Evolutionary conservation across 306 rosid species (phyloP), one percentile per base, ranked within the genome.

Genomic region (Phaseolus lunatus): DNA sequence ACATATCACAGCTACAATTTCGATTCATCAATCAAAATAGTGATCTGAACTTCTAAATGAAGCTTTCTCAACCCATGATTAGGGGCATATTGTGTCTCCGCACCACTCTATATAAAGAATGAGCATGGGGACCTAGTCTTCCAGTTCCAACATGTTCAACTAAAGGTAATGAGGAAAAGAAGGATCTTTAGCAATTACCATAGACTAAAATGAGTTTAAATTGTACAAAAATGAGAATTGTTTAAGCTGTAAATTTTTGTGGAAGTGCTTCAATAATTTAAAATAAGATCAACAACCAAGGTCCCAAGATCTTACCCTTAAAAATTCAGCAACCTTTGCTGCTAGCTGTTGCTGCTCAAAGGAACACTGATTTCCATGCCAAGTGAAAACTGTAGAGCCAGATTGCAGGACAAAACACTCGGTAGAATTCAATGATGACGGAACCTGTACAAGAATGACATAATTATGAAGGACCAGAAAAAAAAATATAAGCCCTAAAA

Each of bases 391-490:
- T 76, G 92, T 77, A 77, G 96, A 87, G 75, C 97, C 89, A 70
- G 97, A 87, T 89, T 95, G 98, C 81, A 92, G 86, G 75, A 95
- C 77, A 82, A 90, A 92, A 76, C 96, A 90, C 86, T 92, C 96
- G 0, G 81, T 59, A 49, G 98, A 88, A 89, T 81, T 95, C 87
- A 95, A 80, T 45, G 98, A 95, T n/a, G 90, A 66, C 70, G 98
- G 92, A 70, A 86, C 97, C 98, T 95, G 82, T 73, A 86, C 31
- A 87, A 77, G 57, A 76, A 85, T 6, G 64, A 80, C 29, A 80
- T 31, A 47, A 59, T 9, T 24, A 52, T 47, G 65, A 26, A 61
- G 67, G 66, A 37, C 56, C 12, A 64, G 47, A 22, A 47, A 69
- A 71, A 52, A 9, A 75, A 70, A 52, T 47, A 29, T 15, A 37